Evolutionary conservation across 169 alveolate species (phyloP), one percentile per base, ranked within the genome.

Genomic region (Besnoitia besnoiti): DNA sequence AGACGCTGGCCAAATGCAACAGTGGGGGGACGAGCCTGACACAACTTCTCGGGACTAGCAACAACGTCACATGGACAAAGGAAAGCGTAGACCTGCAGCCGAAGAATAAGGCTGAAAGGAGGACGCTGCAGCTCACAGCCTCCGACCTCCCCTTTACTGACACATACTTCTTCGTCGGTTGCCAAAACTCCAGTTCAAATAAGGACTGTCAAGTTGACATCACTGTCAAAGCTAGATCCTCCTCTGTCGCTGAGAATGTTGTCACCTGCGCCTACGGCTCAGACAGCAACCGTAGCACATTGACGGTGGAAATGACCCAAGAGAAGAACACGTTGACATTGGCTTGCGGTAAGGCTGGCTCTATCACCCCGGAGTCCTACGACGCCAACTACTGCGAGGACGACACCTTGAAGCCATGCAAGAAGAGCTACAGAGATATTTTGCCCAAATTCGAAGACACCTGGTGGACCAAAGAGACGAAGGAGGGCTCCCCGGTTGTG

Each of bases 181-280:
- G 67, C 30, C 67, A 10, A 10, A 5, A n/a, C 67, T 16, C 7
- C 7, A 16, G 30, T 5, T 55, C 67, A 16, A 55, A 55, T 55
- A 1, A 5, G n/a, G 30, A n/a, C 1, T 5, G 30, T 16, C 4
- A 19, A 1, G 67, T 1, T 55, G 27, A 5, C 7, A 55, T 73
- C 39, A 73, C 14, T 73, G 82, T 73, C 46, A n/a, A 35, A 19
- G 82, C 82, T 7, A 73, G 82, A 73, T 7, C 82, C n/a, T 73
- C 82, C 1, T n/a, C 82, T n/a, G 82, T 73, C n/a, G 21, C n/a
- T 16, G 27, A 55, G 4, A 73, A 73, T 16, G 82, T 73, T 16
- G 82, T 37, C 82, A 73, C 82, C 46, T 73, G 82, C 82, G 82
- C 82, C 16, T 73, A 73, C 82, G 82, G 82, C 39, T 12, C 16